phyloP scores from a whole-genome alignment of 228 moss, liverwort and hornwort species.

The Sphagnum magellanicum region DNA sequence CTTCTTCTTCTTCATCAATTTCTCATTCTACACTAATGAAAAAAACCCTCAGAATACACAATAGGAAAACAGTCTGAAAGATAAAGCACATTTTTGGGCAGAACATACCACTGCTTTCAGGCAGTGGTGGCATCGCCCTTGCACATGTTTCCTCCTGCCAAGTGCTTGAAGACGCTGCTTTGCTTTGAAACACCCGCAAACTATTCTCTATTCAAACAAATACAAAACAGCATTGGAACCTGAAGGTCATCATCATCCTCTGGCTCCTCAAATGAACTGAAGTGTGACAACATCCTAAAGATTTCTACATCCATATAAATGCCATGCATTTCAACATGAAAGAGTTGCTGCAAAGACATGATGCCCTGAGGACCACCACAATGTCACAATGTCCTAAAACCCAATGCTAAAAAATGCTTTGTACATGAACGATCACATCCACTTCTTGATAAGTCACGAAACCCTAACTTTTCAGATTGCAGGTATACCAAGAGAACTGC shows the following conservation, averaged over 20 bases:
- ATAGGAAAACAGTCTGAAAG: neutral
- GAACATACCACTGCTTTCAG: conserved; percentile 59
- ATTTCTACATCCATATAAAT: no score
- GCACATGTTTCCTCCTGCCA: conserved; percentile 23
- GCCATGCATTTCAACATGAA: no score
- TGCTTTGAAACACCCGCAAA: conserved; percentile 34
- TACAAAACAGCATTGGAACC: no score
- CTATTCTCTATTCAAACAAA: conserved; percentile 27
- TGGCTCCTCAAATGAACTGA: no score
- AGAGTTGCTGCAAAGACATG: no score
- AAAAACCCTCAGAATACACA: neutral
- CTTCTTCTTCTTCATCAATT: neutral
- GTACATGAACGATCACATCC: no score
- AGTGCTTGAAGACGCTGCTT: conserved; percentile 18
- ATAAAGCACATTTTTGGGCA: neutral
- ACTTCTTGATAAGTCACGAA: no score
- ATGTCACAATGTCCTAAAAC: neutral
- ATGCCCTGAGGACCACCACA: neutral
- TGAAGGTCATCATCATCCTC: no score
- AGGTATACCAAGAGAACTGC: conserved; percentile 24
- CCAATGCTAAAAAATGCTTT: neutral
- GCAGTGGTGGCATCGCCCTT: conserved; percentile 26
- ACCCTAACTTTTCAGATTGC: neutral
- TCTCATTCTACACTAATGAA: no score
- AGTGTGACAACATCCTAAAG: no score